phyloP scores from a whole-genome alignment of 495 filamentous ascomycete species.

The Aspergillus funiculosus region DNA sequence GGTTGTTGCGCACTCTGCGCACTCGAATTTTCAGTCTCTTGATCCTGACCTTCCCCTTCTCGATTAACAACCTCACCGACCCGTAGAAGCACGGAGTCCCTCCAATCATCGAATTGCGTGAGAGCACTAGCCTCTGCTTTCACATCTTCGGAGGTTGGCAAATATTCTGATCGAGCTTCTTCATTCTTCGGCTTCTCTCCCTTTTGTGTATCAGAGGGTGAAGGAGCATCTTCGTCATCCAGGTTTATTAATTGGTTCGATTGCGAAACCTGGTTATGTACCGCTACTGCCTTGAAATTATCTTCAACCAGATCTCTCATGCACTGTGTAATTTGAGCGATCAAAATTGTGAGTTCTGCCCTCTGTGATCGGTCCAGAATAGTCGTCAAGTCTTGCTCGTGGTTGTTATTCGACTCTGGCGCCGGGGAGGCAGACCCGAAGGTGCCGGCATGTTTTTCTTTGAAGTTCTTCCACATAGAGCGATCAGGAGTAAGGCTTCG shows the following conservation, averaged over 20 bases:
- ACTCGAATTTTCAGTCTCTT: constrained; percentile 14
- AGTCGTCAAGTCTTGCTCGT: constrained; percentile 43
- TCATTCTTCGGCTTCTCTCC: constrained; percentile 6
- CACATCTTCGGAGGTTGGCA: constrained; percentile 22
- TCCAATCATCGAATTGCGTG: constrained; percentile 60
- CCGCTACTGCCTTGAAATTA: constrained; percentile 31
- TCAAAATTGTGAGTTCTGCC: constrained; percentile 44
- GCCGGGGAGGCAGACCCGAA: constrained; percentile 29
- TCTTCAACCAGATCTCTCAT: constrained; percentile 42
- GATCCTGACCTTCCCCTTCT: constrained; percentile 35
- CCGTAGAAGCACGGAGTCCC: constrained; percentile 52
- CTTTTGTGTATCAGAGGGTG: constrained; percentile 2
- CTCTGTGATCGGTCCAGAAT: constrained; percentile 46
- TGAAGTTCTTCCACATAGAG: constrained; percentile 39
- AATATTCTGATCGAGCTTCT: constrained; percentile 15
- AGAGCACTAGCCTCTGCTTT: constrained; percentile 39
- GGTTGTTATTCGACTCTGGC: constrained; percentile 23
- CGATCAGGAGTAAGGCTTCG: background rate
- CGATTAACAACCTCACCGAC: constrained; percentile 63
- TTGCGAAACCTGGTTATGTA: background rate
- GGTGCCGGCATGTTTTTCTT: constrained; percentile 32
- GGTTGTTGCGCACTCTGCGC: constrained; percentile 17
- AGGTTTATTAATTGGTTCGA: constrained; percentile 6
- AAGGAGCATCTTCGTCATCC: constrained; percentile 2
- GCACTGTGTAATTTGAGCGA: constrained; percentile 36